Evolutionary conservation across 2,329 filamentous ascomycete genomes (phyloP).

Genomic region (Pseudocercospora cruenta): DNA sequence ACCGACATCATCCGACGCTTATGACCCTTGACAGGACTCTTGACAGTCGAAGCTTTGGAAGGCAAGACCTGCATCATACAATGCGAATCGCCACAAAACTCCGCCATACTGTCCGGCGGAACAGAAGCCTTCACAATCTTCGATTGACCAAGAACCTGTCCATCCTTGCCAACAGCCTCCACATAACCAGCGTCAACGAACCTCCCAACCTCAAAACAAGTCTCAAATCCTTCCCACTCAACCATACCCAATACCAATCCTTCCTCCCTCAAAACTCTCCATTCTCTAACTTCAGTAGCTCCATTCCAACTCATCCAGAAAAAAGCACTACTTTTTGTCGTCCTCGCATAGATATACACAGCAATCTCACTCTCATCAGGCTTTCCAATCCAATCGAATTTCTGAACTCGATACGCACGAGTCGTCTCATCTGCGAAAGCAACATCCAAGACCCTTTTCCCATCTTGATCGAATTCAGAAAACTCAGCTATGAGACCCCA

Average conservation of each 20-base stretch:
- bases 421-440: slow-evolving; percentile 36
- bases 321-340: neutral
- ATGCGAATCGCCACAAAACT: neutral
- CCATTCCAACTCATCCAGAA: slow-evolving; percentile 42
- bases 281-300: slow-evolving; percentile 43
- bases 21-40: neutral
- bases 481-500: slow-evolving; percentile 21
- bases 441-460: slow-evolving; percentile 34
- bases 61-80: neutral
- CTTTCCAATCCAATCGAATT: slow-evolving; percentile 2
- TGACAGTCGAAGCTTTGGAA: neutral
- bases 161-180: slow-evolving; percentile 5
- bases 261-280: slow-evolving; percentile 27
- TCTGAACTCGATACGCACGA: slow-evolving; percentile 6
- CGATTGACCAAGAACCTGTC: slow-evolving; percentile 8
- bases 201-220: neutral
- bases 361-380: slow-evolving; percentile 1
- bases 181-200: slow-evolving; percentile 10
- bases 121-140: slow-evolving; percentile 3
- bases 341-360: slow-evolving; percentile 5
- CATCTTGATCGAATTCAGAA: slow-evolving; percentile 10
- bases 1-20: neutral
- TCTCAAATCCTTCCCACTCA: slow-evolving; percentile 15
- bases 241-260: neutral
- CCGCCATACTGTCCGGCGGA: neutral